Evolutionary conservation across 225 moss, liverwort and hornwort species (phyloP), one percentile per base, ranked within the genome.

Genomic region (Ulota crispa): DNA sequence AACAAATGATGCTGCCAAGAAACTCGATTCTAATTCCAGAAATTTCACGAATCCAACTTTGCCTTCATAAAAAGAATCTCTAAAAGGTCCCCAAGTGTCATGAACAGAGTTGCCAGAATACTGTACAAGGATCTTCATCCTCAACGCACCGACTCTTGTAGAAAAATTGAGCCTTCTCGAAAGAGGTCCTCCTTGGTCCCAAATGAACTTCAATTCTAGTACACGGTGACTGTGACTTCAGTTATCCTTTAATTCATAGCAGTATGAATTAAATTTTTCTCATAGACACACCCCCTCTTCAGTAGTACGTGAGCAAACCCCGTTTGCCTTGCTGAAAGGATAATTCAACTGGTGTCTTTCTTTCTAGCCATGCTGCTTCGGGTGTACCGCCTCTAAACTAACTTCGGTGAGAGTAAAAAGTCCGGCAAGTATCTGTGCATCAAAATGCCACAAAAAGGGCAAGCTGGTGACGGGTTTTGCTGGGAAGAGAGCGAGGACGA

Each of bases 391-490:
- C 47, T 59, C 86, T 97, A 97, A 43, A 94, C 89, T 76, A 94
- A 75, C 28, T 92, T 91, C 12, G 96, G 93, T 24, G 96, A 90
- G 43, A 99, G 92, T 36, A 99, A 81, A 87, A 99, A 96, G 41
- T 88, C 87, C 14, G 99, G 99, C 73, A 96, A 85, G 32, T 88
- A 80, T 45, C 99, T 87, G 56, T 89, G 91, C 93, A 99, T 93
- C 69, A 93, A 88, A 70, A 95, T 89, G 84, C 99, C 99, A 82
- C 99, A 96, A 79, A 94, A 93, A 56, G 96, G 94, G 76, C 99
- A 99, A 74, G 79, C 85, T 12, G 96, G 92, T 62, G 84, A 81
- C 10, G 90, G 82, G 20, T 83, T 83, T 70, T 87, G 83, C 59
- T 81, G 84, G 19, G 63, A 59, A 34, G 78, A 57, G 36, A 85